Percentiles rank a stretch among this genome's conserved stretches.
These are phyloP conservation scores for Stropharia rugosoannulata DNA, from an alignment of 768 basidiomycete genomes.

Conservation along the genomic window DNA sequence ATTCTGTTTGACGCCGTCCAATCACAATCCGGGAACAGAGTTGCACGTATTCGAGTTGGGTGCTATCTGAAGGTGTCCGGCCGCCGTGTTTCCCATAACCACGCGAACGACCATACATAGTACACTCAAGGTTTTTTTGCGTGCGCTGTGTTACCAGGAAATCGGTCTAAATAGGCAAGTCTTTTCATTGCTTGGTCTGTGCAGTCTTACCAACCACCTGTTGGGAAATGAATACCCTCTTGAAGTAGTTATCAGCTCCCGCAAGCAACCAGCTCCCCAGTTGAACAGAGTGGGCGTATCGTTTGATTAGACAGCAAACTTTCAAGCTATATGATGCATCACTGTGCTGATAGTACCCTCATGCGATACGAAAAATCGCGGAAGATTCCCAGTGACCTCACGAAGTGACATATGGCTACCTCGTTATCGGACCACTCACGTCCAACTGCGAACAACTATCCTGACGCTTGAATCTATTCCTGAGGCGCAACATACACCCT, in stretches of 20 bases:
- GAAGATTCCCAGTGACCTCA: too few relatives aligned
- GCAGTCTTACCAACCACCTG: background rate
- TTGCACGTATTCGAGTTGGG: constrained; percentile 8
- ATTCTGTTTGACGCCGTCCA: constrained; percentile 7
- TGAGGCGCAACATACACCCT: background rate
- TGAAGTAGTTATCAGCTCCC: too few relatives aligned
- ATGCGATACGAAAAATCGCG: too few relatives aligned
- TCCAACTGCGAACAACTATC: background rate
- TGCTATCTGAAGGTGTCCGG: constrained; percentile 7
- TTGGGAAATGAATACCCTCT: background rate
- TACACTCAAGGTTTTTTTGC: constrained; percentile 8
- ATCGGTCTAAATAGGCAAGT: constrained; percentile 4
- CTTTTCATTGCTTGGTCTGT: constrained; percentile 5
- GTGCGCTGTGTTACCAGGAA: constrained; percentile 15
- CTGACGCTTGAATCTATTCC: background rate
- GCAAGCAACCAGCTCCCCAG: too few relatives aligned
- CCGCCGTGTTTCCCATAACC: constrained; percentile 18
- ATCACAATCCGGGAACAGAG: constrained; percentile 13
- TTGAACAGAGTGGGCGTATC: too few relatives aligned
- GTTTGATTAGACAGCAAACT: too few relatives aligned
- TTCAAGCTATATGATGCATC: too few relatives aligned
- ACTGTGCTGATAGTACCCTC: too few relatives aligned
- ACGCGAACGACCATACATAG: constrained; percentile 16
- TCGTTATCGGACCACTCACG: background rate
- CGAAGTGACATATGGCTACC: too few relatives aligned